phyloP scores from a whole-genome alignment of 345 rosid species.

The Passiflora organensis region DNA sequence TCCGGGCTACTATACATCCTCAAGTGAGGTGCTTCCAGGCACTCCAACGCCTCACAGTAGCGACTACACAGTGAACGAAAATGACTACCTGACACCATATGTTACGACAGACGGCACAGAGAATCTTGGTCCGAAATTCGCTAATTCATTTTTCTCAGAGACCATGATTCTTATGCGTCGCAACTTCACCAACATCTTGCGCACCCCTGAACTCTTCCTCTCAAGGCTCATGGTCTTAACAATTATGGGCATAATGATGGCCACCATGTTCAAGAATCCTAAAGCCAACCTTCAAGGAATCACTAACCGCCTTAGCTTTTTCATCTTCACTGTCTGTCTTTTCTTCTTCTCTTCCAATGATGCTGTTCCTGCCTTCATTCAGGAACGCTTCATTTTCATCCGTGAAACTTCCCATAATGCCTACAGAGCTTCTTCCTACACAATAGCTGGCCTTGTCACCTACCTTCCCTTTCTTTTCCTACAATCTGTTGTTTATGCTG shows the following conservation, averaged over 20 bases:
- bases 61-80: slow-evolving; percentile 67
- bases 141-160: slow-evolving; percentile 47
- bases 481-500: slow-evolving; percentile 50
- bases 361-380: slow-evolving; percentile 66
- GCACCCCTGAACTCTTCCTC: slow-evolving; percentile 68
- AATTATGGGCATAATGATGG: slow-evolving; percentile 68
- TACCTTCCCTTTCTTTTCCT: slow-evolving; percentile 57
- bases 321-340: slow-evolving; percentile 58
- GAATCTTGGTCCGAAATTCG: slow-evolving; percentile 38
- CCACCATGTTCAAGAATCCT: slow-evolving; percentile 62
- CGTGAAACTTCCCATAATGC: slow-evolving; percentile 66
- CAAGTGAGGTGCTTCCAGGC: slow-evolving; percentile 40
- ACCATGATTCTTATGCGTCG: slow-evolving; percentile 61
- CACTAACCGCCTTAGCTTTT: slow-evolving; percentile 53
- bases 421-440: slow-evolving; percentile 61
- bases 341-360: slow-evolving; percentile 78
- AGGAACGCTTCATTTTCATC: slow-evolving; percentile 58
- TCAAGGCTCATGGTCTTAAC: slow-evolving; percentile 60
- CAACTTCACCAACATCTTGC: slow-evolving; percentile 54
- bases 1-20: slow-evolving; percentile 36
- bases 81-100: slow-evolving; percentile 48
- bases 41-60: slow-evolving; percentile 64
- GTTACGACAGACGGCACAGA: not conserved
- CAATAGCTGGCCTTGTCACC: slow-evolving; percentile 52
- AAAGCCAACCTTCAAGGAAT: slow-evolving; percentile 40